A percentile compares a stretch with the other conserved stretches of the same genome.
Conservation (phyloP, 1,284 basidiomycete species). For the Sporisorium sorghi region DNA sequence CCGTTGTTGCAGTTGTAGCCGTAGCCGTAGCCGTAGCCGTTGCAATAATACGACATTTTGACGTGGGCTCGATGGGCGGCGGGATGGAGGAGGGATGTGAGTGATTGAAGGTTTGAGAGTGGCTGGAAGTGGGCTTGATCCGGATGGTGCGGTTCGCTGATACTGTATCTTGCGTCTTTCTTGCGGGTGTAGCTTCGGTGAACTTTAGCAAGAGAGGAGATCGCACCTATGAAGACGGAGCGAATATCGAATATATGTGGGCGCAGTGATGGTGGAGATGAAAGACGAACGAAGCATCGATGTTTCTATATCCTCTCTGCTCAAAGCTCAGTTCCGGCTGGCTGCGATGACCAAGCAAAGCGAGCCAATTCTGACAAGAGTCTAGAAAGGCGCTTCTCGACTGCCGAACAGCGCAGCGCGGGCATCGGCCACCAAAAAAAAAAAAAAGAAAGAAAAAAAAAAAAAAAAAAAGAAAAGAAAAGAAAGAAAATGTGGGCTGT, state of each 20-base stretch:
- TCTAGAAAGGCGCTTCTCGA: background rate
- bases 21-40: conserved; percentile 18
- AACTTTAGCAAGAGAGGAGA: background rate
- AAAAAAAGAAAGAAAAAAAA: too few species aligned
- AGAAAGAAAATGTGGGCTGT: conserved; percentile 1
- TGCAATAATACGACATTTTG: conserved; percentile 33
- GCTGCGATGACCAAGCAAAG: conserved; percentile 2
- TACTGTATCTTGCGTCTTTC: background rate
- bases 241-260: background rate
- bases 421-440: background rate
- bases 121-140: background rate
- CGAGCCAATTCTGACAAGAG: background rate
- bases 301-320: too few species aligned
- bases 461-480: too few species aligned
- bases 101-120: background rate
- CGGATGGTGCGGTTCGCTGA: too few species aligned
- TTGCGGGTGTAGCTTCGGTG: background rate
- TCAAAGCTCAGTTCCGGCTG: background rate
- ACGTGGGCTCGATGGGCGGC: background rate
- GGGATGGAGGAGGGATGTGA: too few species aligned
- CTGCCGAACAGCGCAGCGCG: background rate
- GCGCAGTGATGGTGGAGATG: background rate
- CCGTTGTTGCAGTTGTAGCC: conserved; percentile 14
- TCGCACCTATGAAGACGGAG: background rate
- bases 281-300: too few species aligned